Percentiles rank a stretch among this genome's conserved stretches.
Conservation (phyloP, 441 rosid species). For the Arabidopsis hybrid region DNA sequence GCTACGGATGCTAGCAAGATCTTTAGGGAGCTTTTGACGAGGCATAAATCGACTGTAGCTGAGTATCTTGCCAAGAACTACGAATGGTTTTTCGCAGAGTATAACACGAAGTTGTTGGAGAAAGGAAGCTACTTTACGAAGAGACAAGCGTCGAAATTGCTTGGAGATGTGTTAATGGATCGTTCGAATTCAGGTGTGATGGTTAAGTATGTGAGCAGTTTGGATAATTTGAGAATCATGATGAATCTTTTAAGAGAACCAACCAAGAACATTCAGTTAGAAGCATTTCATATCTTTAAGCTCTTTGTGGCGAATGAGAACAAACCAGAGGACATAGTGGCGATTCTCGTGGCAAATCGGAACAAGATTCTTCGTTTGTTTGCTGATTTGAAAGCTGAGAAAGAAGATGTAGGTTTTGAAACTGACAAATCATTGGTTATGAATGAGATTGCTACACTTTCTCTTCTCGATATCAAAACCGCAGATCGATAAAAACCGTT, state of each 20-base stretch:
- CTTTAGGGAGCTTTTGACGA: conserved; percentile 80
- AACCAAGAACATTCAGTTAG: conserved; percentile 43
- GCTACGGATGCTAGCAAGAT: conserved; percentile 82
- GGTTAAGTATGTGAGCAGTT: conserved; percentile 80
- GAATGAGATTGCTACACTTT: conserved; percentile 40
- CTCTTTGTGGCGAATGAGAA: conserved; percentile 44
- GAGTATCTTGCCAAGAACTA: conserved; percentile 69
- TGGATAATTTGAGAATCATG: conserved; percentile 78
- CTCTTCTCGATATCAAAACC: conserved; percentile 18
- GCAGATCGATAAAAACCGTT: not conserved
- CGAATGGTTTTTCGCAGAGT: conserved; percentile 82
- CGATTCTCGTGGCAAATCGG: conserved; percentile 41
- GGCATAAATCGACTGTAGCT: conserved; percentile 86
- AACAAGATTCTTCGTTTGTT: conserved; percentile 46
- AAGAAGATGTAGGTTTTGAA: conserved; percentile 46
- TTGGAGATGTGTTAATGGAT: conserved; percentile 82
- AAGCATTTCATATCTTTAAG: conserved; percentile 46
- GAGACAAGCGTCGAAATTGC: conserved; percentile 74
- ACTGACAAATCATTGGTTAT: conserved; percentile 40
- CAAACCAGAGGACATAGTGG: conserved; percentile 46
- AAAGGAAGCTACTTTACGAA: conserved; percentile 75
- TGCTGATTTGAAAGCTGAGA: conserved; percentile 42
- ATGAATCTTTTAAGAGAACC: conserved; percentile 83
- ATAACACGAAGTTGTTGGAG: conserved; percentile 67
- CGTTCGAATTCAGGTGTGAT: conserved; percentile 78